Conservation (phyloP, 345 rosid species). For the Moringa oleifera region DNA sequence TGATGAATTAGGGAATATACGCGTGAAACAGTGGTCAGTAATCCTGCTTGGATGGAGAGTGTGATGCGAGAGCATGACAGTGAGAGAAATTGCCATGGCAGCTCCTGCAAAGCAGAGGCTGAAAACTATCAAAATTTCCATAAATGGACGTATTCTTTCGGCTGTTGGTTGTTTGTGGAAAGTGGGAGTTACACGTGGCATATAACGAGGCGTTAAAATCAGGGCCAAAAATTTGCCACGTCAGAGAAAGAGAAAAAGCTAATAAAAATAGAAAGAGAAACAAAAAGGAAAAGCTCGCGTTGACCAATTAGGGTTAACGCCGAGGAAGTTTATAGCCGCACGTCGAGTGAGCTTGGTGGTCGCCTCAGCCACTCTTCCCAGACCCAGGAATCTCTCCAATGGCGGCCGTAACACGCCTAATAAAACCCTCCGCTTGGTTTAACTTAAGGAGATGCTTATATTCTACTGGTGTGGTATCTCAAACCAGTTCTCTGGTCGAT, state of each 20-base stretch:
- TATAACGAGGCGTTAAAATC: not conserved
- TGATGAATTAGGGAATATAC: slow-evolving; percentile 4
- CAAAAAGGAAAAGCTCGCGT: not conserved
- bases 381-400: slow-evolving; percentile 12
- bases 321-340: not conserved
- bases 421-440: slow-evolving; percentile 31
- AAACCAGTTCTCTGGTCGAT: slow-evolving; percentile 10
- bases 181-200: slow-evolving; percentile 32
- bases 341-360: not conserved
- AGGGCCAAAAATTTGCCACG: slow-evolving; percentile 18
- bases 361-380: slow-evolving; percentile 1
- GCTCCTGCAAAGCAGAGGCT: not conserved
- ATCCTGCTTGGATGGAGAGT: slow-evolving; percentile 15
- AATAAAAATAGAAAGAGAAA: slow-evolving; percentile 7
- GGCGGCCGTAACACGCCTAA: slow-evolving; percentile 48
- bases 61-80: slow-evolving; percentile 16
- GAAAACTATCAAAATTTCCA: not conserved
- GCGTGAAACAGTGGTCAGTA: slow-evolving; percentile 5
- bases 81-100: slow-evolving; percentile 42
- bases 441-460: slow-evolving; percentile 18
- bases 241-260: slow-evolving; percentile 12
- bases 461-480: slow-evolving; percentile 19
- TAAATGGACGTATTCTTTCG: not conserved
- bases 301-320: slow-evolving; percentile 5
- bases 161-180: slow-evolving; percentile 32